These are phyloP conservation scores for Leishmania tropica DNA, from an alignment of 208 protist genomes.

Conservation along the genomic window DNA sequence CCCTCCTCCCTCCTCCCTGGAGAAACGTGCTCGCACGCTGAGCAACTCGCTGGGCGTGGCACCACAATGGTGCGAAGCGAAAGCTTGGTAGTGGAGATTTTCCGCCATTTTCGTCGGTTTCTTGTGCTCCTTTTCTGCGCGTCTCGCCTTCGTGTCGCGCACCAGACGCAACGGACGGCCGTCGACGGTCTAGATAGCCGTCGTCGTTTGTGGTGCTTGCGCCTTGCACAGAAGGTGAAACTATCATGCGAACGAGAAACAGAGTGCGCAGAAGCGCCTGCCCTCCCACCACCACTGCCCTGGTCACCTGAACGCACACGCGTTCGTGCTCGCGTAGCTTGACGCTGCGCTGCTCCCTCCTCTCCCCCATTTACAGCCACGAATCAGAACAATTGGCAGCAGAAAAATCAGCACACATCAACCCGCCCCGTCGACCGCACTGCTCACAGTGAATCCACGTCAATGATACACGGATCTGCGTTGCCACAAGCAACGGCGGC, in stretches of 20 bases:
- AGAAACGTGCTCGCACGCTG: background rate
- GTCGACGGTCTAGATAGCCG: background rate
- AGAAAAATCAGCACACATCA: background rate
- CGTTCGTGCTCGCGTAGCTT: background rate
- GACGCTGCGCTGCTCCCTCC: background rate
- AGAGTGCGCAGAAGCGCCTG: background rate
- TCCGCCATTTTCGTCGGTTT: background rate
- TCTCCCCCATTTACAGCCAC: background rate
- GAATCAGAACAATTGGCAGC: background rate
- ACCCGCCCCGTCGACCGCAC: background rate
- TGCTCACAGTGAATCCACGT: conserved; percentile 7
- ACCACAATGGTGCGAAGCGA: background rate
- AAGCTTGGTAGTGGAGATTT: background rate
- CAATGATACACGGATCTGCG: background rate
- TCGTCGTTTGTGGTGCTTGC: background rate
- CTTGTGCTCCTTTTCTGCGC: background rate
- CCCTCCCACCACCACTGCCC: background rate
- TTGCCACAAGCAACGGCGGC: background rate
- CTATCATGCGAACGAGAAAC: background rate
- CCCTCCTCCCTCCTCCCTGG: background rate
- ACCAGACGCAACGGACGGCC: background rate
- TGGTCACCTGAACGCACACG: background rate
- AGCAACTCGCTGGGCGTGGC: too few relatives aligned
- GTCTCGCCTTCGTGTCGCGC: background rate
- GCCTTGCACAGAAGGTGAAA: background rate